phyloP scores from a whole-genome alignment of 805 yeast species.

The Zygoascus flipseniorum region DNA sequence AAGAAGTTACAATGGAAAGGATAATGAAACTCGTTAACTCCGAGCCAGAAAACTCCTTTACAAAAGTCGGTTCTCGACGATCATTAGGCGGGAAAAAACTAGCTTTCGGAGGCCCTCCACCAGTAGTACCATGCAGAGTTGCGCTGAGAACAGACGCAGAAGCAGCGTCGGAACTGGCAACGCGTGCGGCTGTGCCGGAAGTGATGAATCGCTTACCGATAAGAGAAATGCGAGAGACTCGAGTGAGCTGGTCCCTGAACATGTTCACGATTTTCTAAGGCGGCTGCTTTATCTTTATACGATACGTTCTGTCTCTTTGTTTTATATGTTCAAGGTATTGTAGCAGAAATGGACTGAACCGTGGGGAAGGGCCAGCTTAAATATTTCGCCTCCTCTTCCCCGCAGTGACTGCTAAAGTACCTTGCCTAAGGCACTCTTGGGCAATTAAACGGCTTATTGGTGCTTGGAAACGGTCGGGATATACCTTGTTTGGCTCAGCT shows the following conservation, averaged over 20 bases:
- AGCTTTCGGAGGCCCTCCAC: not conserved
- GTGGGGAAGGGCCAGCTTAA: not conserved
- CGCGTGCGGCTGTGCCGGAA: not conserved
- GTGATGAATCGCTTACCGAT: not conserved
- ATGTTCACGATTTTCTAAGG: not conserved
- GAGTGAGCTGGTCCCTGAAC: not conserved
- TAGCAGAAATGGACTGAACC: too few relatives aligned
- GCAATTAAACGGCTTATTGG: too few relatives aligned
- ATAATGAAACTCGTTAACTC: slow-evolving; percentile 26
- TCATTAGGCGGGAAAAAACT: not conserved
- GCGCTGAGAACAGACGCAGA: not conserved
- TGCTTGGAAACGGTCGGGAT: too few relatives aligned
- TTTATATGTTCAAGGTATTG: too few relatives aligned
- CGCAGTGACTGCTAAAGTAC: not conserved
- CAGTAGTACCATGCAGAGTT: not conserved
- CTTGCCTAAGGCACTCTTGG: too few relatives aligned
- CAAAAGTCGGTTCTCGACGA: slow-evolving; percentile 9
- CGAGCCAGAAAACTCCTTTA: slow-evolving; percentile 18
- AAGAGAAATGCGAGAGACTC: not conserved
- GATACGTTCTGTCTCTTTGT: too few relatives aligned
- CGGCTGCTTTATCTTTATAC: too few relatives aligned
- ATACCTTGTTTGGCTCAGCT: not conserved
- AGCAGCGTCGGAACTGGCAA: not conserved
- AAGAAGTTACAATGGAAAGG: slow-evolving; percentile 27
- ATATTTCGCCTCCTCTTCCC: not conserved